A percentile compares a stretch with the other conserved stretches of the same genome.
Evolutionary conservation across 768 basidiomycete genomes (phyloP).

Genomic region (Tulasnella sp.): DNA sequence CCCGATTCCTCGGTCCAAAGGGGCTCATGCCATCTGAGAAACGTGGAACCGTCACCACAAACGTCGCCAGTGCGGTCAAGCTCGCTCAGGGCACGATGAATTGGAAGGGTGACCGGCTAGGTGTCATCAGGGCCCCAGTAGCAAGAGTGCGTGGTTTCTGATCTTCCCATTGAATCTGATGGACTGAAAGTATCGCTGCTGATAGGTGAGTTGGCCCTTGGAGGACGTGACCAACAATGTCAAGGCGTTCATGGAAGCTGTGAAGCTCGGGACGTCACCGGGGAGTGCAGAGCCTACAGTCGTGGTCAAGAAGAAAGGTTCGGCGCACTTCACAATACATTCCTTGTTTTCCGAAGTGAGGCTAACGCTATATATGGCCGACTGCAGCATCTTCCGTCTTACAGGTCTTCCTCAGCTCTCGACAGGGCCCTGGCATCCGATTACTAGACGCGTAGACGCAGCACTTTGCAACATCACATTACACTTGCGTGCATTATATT

Average conservation of each 20-base stretch:
- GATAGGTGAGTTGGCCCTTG: conserved; percentile 59
- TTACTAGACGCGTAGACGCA: conserved; percentile 50
- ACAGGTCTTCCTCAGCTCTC: conserved; percentile 76
- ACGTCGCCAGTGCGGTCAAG: conserved; percentile 70
- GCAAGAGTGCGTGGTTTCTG: conserved; percentile 42
- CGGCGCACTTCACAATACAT: too few species aligned
- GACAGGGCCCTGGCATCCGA: conserved; percentile 81
- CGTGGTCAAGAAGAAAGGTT: conserved; percentile 43
- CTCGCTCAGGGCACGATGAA: conserved; percentile 73
- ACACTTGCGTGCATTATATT: too few species aligned
- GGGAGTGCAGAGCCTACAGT: conserved; percentile 32
- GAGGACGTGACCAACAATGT: conserved; percentile 73
- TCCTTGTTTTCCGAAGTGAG: neutral
- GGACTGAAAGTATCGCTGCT: neutral
- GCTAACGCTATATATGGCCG: neutral
- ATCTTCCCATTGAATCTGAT: neutral
- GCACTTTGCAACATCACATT: too few species aligned
- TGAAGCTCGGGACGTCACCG: conserved; percentile 54
- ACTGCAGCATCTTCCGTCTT: conserved; percentile 57
- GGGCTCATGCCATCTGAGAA: conserved; percentile 94
- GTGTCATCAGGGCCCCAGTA: conserved; percentile 74
- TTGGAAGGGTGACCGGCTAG: conserved; percentile 85
- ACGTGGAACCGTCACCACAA: conserved; percentile 88
- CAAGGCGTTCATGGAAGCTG: conserved; percentile 60
- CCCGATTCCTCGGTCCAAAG: conserved; percentile 68